Conservation (phyloP, 148 eudicot species). For the Amaranthus hypochondriacus region DNA sequence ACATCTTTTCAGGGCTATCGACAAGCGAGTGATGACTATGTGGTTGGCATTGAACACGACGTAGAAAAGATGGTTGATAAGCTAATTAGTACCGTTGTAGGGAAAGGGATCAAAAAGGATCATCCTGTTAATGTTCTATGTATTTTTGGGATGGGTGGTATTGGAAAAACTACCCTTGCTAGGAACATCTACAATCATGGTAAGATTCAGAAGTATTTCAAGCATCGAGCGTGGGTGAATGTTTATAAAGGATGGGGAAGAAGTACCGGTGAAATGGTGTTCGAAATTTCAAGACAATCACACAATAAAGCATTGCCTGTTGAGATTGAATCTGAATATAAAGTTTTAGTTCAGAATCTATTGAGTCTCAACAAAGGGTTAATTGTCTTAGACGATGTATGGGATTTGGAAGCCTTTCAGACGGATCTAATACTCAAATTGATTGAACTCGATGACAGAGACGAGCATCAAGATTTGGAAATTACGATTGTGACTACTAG, state of each 20-base stretch:
- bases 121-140: background rate
- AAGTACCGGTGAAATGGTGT: background rate
- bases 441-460: too few species aligned
- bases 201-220: constrained; percentile 13
- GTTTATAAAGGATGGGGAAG: constrained; percentile 11
- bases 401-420: constrained; percentile 11
- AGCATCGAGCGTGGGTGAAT: constrained; percentile 23
- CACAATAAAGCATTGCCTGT: too few species aligned
- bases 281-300: too few species aligned
- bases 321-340: background rate
- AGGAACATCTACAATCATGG: constrained; percentile 18
- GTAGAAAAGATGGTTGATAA: background rate
- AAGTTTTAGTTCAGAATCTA: background rate
- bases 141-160: constrained; percentile 37
- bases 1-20: background rate
- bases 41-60: constrained; percentile 21
- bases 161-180: constrained; percentile 31
- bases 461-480: too few species aligned
- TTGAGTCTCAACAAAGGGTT: background rate
- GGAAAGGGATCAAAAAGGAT: background rate
- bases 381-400: constrained; percentile 22
- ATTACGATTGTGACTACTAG: too few species aligned
- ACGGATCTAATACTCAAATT: background rate
- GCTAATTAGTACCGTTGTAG: background rate
- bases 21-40: constrained; percentile 11